phyloP scores from a whole-genome alignment of 2,329 filamentous ascomycete species.

The Penicillium sp. region DNA sequence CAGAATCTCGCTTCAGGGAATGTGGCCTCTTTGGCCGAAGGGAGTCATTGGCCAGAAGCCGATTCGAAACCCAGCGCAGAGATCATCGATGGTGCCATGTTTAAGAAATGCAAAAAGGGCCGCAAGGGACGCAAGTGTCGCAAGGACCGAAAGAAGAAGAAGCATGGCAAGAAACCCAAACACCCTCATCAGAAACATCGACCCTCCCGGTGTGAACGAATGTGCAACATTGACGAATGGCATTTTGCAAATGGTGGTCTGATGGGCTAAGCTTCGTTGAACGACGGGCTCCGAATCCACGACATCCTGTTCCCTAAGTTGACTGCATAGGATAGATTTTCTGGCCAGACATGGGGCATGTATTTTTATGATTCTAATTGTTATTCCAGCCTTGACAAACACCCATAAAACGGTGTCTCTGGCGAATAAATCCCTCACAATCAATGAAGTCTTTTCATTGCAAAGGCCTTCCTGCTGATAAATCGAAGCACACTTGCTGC shows the following conservation, averaged over 20 bases:
- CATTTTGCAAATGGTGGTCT: conserved; percentile 4
- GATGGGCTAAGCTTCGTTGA: neutral
- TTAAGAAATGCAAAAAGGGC: conserved; percentile 14
- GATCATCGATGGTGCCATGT: conserved; percentile 3
- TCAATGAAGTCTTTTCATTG: no score
- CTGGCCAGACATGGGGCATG: neutral
- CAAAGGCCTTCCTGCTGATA: no score
- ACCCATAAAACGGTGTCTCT: no score
- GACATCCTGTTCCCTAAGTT: no score
- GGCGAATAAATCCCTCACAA: no score
- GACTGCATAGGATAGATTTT: no score
- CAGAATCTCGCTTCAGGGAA: conserved; percentile 3
- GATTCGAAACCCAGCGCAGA: conserved; percentile 5
- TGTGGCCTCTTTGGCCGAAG: neutral
- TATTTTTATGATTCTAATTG: neutral
- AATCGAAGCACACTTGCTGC: no score
- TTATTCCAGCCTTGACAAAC: no score
- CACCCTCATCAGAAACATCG: neutral
- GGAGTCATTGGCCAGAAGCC: neutral
- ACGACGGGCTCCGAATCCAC: no score
- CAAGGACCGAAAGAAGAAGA: conserved; percentile 5
- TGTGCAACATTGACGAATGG: conserved; percentile 14
- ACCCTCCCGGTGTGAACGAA: conserved; percentile 4
- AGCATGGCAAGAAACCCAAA: conserved; percentile 4
- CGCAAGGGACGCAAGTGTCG: conserved; percentile 11